These are phyloP conservation scores for Trametes gibbosa DNA, from an alignment of 768 basidiomycete species.

Conservation along the genomic window DNA sequence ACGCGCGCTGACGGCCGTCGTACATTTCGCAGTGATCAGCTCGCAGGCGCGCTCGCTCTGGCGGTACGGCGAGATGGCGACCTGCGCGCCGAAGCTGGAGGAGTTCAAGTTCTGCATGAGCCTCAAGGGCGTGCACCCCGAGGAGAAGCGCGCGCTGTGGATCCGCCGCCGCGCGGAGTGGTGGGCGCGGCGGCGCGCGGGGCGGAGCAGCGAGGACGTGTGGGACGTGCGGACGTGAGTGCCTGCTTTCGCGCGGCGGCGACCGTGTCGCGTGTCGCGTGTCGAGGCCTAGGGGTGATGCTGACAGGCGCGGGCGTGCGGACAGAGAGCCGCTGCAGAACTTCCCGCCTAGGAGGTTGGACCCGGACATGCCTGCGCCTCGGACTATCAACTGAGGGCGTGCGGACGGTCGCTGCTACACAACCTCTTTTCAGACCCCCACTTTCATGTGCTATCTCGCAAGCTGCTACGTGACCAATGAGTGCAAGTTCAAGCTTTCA, in stretches of 20 bases:
- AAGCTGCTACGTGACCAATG: no score
- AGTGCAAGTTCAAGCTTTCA: no score
- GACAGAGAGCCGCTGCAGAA: constrained; percentile 48
- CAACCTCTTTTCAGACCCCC: no score
- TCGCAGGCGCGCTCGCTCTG: constrained; percentile 85
- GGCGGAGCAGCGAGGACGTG: constrained; percentile 88
- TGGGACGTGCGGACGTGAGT: constrained; percentile 87
- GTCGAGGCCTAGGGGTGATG: neutral
- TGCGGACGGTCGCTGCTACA: no score
- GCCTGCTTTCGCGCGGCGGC: no score
- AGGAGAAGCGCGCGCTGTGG: constrained; percentile 81
- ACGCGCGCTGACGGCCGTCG: neutral
- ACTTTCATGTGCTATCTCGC: no score
- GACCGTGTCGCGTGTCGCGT: neutral
- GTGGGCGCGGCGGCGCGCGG: constrained; percentile 82
- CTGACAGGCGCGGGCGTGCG: neutral
- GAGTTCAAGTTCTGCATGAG: constrained; percentile 96
- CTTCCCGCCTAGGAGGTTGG: constrained; percentile 39
- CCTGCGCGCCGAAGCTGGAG: constrained; percentile 75
- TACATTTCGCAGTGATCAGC: constrained; percentile 54
- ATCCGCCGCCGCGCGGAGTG: constrained; percentile 85
- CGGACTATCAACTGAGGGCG: constrained; percentile 8
- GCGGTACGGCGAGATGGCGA: constrained; percentile 70
- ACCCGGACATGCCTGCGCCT: constrained; percentile 5
- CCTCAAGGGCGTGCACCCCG: constrained; percentile 72